Conservation (phyloP, 164 flowering plant species). For the Vitis rupestris region DNA sequence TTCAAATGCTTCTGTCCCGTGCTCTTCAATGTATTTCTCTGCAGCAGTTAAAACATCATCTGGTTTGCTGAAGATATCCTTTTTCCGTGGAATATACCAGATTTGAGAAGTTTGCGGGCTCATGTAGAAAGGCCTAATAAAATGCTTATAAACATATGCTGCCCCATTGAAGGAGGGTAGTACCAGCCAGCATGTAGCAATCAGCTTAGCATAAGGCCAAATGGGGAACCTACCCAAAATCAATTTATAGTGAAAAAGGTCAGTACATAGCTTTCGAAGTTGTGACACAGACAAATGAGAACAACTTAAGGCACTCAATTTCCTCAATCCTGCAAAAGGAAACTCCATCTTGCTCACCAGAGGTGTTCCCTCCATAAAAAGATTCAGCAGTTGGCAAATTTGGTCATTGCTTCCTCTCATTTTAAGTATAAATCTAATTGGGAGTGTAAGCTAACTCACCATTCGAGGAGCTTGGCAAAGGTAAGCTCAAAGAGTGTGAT, state of each 20-base stretch:
- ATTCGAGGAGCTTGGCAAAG: slow-evolving; percentile 43
- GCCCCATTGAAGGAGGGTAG: slow-evolving; percentile 90
- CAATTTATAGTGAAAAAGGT: background rate
- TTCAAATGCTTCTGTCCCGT: slow-evolving; percentile 80
- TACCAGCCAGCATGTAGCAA: slow-evolving; percentile 78
- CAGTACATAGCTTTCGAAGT: background rate
- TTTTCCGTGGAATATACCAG: slow-evolving; percentile 70
- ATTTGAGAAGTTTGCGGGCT: slow-evolving; percentile 50
- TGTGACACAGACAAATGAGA: background rate
- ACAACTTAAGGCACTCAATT: no score
- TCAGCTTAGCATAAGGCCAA: slow-evolving; percentile 74
- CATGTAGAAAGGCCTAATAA: slow-evolving; percentile 67
- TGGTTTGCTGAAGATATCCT: slow-evolving; percentile 47
- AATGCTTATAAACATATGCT: slow-evolving; percentile 71
- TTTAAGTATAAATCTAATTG: no score
- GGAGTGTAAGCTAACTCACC: slow-evolving; percentile 18
- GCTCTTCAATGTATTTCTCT: slow-evolving; percentile 70
- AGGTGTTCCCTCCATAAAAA: no score
- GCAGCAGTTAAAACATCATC: slow-evolving; percentile 76
- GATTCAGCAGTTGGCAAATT: no score
- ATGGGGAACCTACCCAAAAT: slow-evolving; percentile 50
- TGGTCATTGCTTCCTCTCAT: no score
- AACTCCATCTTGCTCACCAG: no score
- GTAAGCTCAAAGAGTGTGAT: slow-evolving; percentile 53
- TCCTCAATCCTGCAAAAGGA: no score